Evolutionary conservation across 768 basidiomycete genomes (phyloP).

Genomic region (Tubosaeta sp.): DNA sequence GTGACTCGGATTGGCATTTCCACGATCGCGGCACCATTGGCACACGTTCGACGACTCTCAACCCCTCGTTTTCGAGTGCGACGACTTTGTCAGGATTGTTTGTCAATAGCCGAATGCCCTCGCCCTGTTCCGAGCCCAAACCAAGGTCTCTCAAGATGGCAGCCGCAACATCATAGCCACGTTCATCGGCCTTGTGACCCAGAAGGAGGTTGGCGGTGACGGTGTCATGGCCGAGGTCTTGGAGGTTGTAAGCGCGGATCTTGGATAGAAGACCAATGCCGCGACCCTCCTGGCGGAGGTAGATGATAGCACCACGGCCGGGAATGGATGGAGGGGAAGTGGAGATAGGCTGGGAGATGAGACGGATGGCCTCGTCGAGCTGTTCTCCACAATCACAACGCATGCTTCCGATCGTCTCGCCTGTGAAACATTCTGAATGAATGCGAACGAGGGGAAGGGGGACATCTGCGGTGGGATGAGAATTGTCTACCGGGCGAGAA

Average conservation of each 20-base stretch:
- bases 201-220: conserved; percentile 95
- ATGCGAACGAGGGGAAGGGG: conserved; percentile 87
- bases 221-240: conserved; percentile 98
- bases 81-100: conserved; percentile 98
- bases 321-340: conserved; percentile 47
- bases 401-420: conserved; percentile 97
- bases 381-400: conserved; percentile 99
- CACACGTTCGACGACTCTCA: conserved; percentile 78
- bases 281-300: conserved; percentile 95
- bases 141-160: conserved; percentile 88
- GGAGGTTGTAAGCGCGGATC: conserved; percentile 95
- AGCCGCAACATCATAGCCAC: conserved; percentile 87
- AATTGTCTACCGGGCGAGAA: conserved; percentile 33
- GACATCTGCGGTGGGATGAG: conserved; percentile 26
- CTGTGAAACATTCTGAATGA: conserved; percentile 98
- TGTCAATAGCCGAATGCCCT: conserved; percentile 77
- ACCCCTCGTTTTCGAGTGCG: conserved; percentile 78
- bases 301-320: conserved; percentile 89
- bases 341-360: conserved; percentile 72
- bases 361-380: conserved; percentile 92
- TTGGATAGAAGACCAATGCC: conserved; percentile 96
- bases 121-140: conserved; percentile 51
- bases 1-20: conserved; percentile 34
- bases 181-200: conserved; percentile 90
- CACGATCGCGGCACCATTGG: conserved; percentile 94